Percentiles rank a stretch among this genome's conserved stretches.
Evolutionary conservation across 192 early-diverging fungal genomes (phyloP).

Genomic region (Kickxella alabastrina): DNA sequence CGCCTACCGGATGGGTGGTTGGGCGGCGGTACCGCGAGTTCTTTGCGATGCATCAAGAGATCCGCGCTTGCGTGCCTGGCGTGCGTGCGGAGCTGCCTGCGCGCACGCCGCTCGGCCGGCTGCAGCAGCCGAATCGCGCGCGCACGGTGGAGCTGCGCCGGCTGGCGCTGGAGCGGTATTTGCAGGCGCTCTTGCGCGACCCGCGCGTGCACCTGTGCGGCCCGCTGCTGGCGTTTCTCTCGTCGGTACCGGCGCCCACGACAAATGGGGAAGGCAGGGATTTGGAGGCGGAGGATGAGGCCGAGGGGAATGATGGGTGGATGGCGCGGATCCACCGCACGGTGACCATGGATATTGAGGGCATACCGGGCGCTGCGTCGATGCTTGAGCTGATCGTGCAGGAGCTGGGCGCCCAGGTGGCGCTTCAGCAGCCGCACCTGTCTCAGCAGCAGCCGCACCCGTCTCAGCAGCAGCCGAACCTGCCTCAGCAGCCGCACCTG

Average conservation of each 20-base stretch:
- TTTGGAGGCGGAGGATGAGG: not conserved
- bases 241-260: constrained; percentile 34
- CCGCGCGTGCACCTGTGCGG: constrained; percentile 57
- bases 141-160: constrained; percentile 68
- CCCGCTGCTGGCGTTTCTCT: constrained; percentile 70
- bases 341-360: constrained; percentile 69
- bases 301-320: constrained; percentile 9
- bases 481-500: constrained; percentile 21
- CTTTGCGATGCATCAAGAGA: constrained; percentile 67
- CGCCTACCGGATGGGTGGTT: constrained; percentile 65
- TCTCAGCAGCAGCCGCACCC: too few species aligned
- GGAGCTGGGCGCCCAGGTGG: constrained; percentile 62
- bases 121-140: constrained; percentile 61
- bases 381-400: constrained; percentile 71
- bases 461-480: too few species aligned
- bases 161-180: constrained; percentile 63
- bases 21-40: constrained; percentile 83
- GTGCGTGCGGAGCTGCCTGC: constrained; percentile 72
- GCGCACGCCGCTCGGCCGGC: constrained; percentile 66
- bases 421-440: constrained; percentile 45
- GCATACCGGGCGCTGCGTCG: constrained; percentile 61
- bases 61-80: constrained; percentile 54
- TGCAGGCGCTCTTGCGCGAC: constrained; percentile 58
- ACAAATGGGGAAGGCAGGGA: not conserved
- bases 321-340: constrained; percentile 69